A percentile compares a stretch with the other conserved stretches of the same genome.
Conservation (phyloP, 2,329 filamentous ascomycete species). For the Pseudogymnoascus sp. region DNA sequence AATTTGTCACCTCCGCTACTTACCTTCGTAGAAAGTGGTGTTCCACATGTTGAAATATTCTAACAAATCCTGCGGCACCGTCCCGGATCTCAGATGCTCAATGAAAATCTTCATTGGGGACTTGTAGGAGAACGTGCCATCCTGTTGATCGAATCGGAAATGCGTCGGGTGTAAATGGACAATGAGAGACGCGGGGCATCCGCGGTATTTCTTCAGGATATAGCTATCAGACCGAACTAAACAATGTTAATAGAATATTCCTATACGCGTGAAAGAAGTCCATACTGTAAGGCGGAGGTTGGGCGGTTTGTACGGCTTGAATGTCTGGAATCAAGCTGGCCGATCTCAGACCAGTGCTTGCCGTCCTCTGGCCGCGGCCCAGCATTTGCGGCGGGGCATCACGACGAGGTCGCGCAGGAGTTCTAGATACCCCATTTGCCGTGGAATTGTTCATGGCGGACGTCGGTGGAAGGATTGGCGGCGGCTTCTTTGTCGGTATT, state of each 20-base stretch:
- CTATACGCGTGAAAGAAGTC: slow-evolving; percentile 14
- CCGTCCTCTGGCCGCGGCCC: slow-evolving; percentile 40
- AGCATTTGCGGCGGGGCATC: slow-evolving; percentile 40
- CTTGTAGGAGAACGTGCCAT: slow-evolving; percentile 84
- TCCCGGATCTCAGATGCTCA: slow-evolving; percentile 66
- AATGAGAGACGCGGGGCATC: slow-evolving; percentile 69
- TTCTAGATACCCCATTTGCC: slow-evolving; percentile 34
- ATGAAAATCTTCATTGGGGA: slow-evolving; percentile 78
- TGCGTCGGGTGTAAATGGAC: slow-evolving; percentile 78
- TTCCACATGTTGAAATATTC: slow-evolving; percentile 62
- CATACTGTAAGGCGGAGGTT: slow-evolving; percentile 46
- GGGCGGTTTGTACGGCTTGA: slow-evolving; percentile 29
- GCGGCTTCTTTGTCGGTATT: slow-evolving; percentile 45
- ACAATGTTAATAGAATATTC: slow-evolving; percentile 14
- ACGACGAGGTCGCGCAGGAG: slow-evolving; percentile 49
- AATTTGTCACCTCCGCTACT: slow-evolving; percentile 5
- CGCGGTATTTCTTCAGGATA: slow-evolving; percentile 72
- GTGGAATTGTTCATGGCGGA: slow-evolving; percentile 37
- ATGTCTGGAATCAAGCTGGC: slow-evolving; percentile 40
- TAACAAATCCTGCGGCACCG: slow-evolving; percentile 82
- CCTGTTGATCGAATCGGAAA: slow-evolving; percentile 89
- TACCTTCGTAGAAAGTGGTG: slow-evolving; percentile 82
- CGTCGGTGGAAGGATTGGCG: slow-evolving; percentile 43
- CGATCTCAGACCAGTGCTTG: slow-evolving; percentile 40
- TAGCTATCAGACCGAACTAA: slow-evolving; percentile 65